These are phyloP conservation scores for Santalum album DNA, from an alignment of 164 flowering plant genomes.

Conservation along the genomic window DNA sequence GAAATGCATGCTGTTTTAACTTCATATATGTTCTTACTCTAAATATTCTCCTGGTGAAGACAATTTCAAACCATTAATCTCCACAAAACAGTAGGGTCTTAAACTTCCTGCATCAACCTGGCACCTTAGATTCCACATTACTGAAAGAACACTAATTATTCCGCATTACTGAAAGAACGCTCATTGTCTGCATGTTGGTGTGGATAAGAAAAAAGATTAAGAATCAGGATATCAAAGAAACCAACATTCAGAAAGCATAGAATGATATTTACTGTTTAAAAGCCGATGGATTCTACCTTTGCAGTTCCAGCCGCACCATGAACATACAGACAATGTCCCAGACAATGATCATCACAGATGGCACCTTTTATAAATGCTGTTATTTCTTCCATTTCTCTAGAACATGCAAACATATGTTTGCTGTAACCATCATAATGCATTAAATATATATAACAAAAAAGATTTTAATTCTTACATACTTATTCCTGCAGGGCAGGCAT, in stretches of 20 bases:
- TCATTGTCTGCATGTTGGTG: conserved; percentile 79
- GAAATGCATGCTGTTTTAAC: not conserved
- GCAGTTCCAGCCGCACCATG: conserved; percentile 99
- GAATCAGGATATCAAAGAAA: no score
- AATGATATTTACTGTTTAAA: not conserved
- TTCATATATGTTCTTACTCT: conserved; percentile 36
- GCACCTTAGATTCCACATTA: conserved; percentile 70
- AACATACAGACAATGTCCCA: conserved; percentile 91
- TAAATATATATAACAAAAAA: not conserved
- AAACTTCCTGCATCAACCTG: conserved; percentile 77
- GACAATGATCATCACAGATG: conserved; percentile 70
- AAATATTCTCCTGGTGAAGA: conserved; percentile 83
- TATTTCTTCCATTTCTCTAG: conserved; percentile 94
- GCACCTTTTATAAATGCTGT: conserved; percentile 75
- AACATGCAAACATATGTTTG: conserved; percentile 7
- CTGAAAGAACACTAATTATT: no score
- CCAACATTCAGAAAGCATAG: conserved; percentile 1
- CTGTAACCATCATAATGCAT: not conserved
- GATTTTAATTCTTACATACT: conserved; percentile 35
- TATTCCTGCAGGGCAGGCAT: conserved; percentile 77
- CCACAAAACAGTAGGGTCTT: conserved; percentile 76
- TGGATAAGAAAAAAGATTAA: conserved; percentile 3
- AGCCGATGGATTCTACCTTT: conserved; percentile 42
- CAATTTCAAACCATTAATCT: conserved; percentile 88
- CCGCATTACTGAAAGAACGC: conserved; percentile 77